Evolutionary conservation across 345 rosid species (phyloP).

Genomic region (Rhodomyrtus tomentosa): DNA sequence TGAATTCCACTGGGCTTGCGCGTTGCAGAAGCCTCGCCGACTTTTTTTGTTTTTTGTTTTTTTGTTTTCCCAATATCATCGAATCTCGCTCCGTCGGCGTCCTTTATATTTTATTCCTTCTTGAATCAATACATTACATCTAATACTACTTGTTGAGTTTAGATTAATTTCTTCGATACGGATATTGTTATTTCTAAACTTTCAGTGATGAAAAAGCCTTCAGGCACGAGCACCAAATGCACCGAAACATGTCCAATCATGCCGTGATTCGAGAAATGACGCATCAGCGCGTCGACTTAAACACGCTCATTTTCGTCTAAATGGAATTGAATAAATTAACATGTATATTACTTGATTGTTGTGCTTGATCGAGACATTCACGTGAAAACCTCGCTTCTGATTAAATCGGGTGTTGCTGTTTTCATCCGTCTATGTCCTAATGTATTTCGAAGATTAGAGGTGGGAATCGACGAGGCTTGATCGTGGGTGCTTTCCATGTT

Average conservation of each 20-base stretch:
- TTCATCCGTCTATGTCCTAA: neutral
- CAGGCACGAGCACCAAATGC: neutral
- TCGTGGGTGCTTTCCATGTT: neutral
- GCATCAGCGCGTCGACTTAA: neutral
- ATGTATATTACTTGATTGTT: fast-evolving
- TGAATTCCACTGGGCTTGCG: neutral
- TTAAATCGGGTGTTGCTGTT: neutral
- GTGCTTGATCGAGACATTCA: neutral
- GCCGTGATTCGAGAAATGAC: too few species aligned
- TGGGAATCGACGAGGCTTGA: neutral
- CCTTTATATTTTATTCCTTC: too few species aligned
- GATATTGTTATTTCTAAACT: neutral
- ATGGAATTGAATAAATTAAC: neutral
- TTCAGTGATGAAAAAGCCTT: neutral
- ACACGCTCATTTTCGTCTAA: neutral
- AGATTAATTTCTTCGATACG: neutral
- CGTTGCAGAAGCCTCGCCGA: neutral
- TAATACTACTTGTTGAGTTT: neutral
- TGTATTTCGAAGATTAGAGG: neutral
- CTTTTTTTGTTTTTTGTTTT: too few species aligned
- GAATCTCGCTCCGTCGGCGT: too few species aligned
- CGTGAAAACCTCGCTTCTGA: neutral
- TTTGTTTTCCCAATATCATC: too few species aligned
- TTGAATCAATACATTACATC: too few species aligned
- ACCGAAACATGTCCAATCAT: neutral